Base-by-base conservation (phyloP, 1,139 yeast species). In the Debaryomycetaceae sp. region DNA sequence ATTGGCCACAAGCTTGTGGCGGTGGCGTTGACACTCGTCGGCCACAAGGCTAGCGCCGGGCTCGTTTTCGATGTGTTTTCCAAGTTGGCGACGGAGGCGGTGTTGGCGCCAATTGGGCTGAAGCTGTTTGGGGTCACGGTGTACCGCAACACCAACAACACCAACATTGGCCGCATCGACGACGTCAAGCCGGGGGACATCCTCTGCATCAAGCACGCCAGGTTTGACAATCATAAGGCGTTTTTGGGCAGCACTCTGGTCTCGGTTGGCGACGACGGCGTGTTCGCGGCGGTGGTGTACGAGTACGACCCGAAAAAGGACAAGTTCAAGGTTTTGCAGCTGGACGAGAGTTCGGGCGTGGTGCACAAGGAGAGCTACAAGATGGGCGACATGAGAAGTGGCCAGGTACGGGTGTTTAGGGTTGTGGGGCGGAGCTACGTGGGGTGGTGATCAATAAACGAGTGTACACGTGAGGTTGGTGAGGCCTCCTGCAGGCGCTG, bases 391-490 rank as follows among this genome's bases (percentile, higher is more conserved):
- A 68, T 91, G 71, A 80, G 75, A 53, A 65, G 75, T 37, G 98
- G 98, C 4, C 80, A 78, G 45, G 62, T 91, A 13, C 72, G 86
- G 42, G 84, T 86, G 2, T 89, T 79, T 55, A 74, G 97, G 49
- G 72, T 23, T 8, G 6, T 76, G 7, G 29, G 23, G 7, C 18
- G 33, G 18, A 29, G 29, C 17, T 32, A 32, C n/a, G 29, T 32
- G 15, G 33, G 25, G 6, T 32, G 35, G 35, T 32, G 24, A 17
- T 5, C 25, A n/a, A n/a, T n/a, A n/a, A n/a, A n/a, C n/a, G n/a
- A n/a, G n/a, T n/a, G n/a, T n/a, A n/a, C n/a, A n/a, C n/a, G n/a
- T n/a, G n/a, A n/a, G n/a, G n/a, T n/a, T n/a, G n/a, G n/a, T n/a
- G n/a, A n/a, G n/a, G n/a, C n/a, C n/a, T n/a, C n/a, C n/a, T n/a